Percentiles rank a stretch among this genome's conserved stretches.
Evolutionary conservation across 78 protist species (phyloP).

Genomic region (Guillardia theta): DNA sequence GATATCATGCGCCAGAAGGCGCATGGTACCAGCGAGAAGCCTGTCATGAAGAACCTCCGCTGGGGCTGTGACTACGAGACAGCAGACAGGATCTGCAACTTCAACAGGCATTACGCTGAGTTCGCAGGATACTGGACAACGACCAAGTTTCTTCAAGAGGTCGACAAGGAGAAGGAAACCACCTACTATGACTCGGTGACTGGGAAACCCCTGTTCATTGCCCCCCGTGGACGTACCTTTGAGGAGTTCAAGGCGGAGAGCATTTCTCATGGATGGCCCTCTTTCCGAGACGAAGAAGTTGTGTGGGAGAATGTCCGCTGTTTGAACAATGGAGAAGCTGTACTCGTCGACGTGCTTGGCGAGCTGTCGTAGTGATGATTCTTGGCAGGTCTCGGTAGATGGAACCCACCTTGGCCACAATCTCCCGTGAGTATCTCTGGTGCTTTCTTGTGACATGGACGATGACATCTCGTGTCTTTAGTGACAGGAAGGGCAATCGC

Average conservation of each 20-base stretch:
- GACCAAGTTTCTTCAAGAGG: neutral
- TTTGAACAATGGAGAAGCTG: neutral
- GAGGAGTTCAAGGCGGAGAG: slow-evolving; percentile 6
- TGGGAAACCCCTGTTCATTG: slow-evolving; percentile 26
- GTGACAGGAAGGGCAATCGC: neutral
- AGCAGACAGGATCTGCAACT: neutral
- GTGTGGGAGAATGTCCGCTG: slow-evolving; percentile 37
- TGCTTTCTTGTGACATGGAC: no score
- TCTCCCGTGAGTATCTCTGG: neutral
- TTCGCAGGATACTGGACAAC: slow-evolving; percentile 5
- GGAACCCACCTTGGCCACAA: neutral
- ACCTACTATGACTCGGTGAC: slow-evolving; percentile 35
- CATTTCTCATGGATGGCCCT: slow-evolving; percentile 14
- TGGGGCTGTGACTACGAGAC: neutral
- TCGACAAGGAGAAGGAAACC: neutral
- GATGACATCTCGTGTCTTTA: neutral
- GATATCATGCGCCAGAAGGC: neutral
- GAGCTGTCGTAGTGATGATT: no score
- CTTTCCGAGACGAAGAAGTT: neutral
- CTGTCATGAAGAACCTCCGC: neutral
- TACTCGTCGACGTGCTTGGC: neutral
- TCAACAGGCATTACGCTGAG: neutral
- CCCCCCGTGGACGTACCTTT: neutral
- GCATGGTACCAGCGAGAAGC: neutral
- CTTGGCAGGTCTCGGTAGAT: neutral